These are phyloP conservation scores for Globisporangium nodosum DNA, from an alignment of 352 stramenopile species.

Conservation along the genomic window DNA sequence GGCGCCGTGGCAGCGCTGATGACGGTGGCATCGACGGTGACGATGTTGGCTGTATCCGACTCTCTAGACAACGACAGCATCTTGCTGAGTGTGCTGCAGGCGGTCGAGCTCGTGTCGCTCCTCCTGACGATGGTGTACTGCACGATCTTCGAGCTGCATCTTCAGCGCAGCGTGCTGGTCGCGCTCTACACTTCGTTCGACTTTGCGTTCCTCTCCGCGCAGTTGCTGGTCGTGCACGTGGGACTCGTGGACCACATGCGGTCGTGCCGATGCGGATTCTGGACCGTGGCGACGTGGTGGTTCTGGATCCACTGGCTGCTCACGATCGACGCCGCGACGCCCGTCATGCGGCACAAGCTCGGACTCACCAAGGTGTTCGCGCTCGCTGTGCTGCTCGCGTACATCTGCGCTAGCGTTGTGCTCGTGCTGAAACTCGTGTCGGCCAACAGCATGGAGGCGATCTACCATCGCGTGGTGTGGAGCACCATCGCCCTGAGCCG, in stretches of 20 bases:
- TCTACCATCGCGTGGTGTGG: neutral
- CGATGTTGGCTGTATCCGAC: neutral
- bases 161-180: neutral
- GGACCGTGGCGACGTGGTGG: neutral
- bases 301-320: slow-evolving; percentile 13
- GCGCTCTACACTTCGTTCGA: slow-evolving; percentile 14
- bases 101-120: neutral
- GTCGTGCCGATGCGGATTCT: slow-evolving; percentile 1
- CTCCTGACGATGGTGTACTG: neutral
- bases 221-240: slow-evolving; percentile 5
- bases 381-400: neutral
- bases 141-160: neutral
- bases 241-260: slow-evolving; percentile 12
- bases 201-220: slow-evolving; percentile 12
- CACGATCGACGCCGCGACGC: slow-evolving; percentile 7
- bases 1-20: neutral
- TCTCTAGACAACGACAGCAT: neutral
- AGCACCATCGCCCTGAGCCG: neutral
- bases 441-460: neutral
- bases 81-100: neutral
- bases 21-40: neutral
- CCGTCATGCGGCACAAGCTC: slow-evolving; percentile 6
- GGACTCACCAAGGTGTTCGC: slow-evolving; percentile 6
- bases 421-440: slow-evolving; percentile 4
- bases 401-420: neutral